Evolutionary conservation across 2,329 filamentous ascomycete species (phyloP), one percentile per base, ranked within the genome.

Genomic region (Rhexocercosporidium sp.): DNA sequence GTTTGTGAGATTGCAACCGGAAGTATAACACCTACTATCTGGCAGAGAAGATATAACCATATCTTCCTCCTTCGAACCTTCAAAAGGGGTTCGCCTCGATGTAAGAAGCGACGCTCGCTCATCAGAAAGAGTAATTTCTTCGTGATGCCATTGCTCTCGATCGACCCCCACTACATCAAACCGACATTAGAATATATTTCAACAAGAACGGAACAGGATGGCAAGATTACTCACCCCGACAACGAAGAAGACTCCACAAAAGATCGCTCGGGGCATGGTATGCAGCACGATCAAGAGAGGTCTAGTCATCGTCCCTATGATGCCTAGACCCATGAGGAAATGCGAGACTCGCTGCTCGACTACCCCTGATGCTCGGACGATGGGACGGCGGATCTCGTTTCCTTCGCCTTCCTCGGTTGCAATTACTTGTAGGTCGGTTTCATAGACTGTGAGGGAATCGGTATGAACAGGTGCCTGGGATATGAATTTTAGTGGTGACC

Each of bases 241-340:
- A 29, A 86, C 82, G 76, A 87, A 87, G 79, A 87, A 88, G 1
- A 88, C 80, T 7, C 85, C 85, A 3, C 81, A 82, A 67, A 88
- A 83, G 0, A 87, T 80, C 1, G 82, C 83, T 60, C 82, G 80
- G 0, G 85, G 85, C 71, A 87, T 87, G 0, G 84, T 82, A 61
- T 85, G 81, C 1, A 87, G 75, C 0, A 86, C 84, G 18, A 81
- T 78, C 44, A 87, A 80, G 0, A 88, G 75, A 0, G 85, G 85
- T 0, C 84, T 83, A 0, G 84, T 85, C 85, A 88, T 87, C 3
- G 84, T 85, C 4, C 83, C 85, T 31, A 88, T 78, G 16, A 86
- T 81, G 1, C 80, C 80, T 1, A 88, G 79, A 8, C 82, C 84
- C 80, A 86, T 85, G 3, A 85, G 75, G 64, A 88, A 83, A 70